Base-by-base conservation (phyloP, 805 yeast genomes). In the Isabelozyma rhagii region DNA sequence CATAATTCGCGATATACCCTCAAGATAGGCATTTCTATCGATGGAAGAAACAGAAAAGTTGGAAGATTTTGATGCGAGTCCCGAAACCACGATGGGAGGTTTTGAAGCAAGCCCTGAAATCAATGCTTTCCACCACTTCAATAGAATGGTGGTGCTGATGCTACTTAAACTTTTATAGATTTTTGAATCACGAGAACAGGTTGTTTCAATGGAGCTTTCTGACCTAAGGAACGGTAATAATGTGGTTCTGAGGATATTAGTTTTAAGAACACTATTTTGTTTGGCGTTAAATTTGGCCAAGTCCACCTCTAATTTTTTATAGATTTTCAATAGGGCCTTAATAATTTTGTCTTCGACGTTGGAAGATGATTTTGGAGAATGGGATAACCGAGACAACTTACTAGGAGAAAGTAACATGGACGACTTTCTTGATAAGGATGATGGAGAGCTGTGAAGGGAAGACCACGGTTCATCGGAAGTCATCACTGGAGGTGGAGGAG, bases 91-190 rank as follows among this genome's bases (percentile, higher is more conserved):
- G 14, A 13, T 34, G 13, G 13, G 39, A 34, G 25, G 42, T n/a
- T 57, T 48, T 25, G 54, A 53, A 11, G 49, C 54, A 38, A 67
- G 55, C 3, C 66, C 54, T 6, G 51, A 48, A 14, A 81, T 56
- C 13, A 81, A 59, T n/a, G 75, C 66, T n/a, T 65, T 56, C 85
- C 85, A 81, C 85, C 85, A 82, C 55, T 68, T 71, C 8, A 75
- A 55, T 14, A 80, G 54, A 9, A 71, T 60, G 14, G 72, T 57
- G 5, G 65, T 49, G 6, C 65, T 55, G 4, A 74, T 64, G 54
- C 68, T 67, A 11, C 59, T 60, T 47, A 74, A 60, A 52, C 74
- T 66, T 47, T 53, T 56, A 55, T 66, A 69, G 18, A 72, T 61
- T 47, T 60, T 59, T 9, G 63, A 51, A 41, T 51, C 47, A 10